Percentiles rank a stretch among this genome's conserved stretches.
Conservation (phyloP, 805 yeast species). For the Debaryomyces hansenii region DNA sequence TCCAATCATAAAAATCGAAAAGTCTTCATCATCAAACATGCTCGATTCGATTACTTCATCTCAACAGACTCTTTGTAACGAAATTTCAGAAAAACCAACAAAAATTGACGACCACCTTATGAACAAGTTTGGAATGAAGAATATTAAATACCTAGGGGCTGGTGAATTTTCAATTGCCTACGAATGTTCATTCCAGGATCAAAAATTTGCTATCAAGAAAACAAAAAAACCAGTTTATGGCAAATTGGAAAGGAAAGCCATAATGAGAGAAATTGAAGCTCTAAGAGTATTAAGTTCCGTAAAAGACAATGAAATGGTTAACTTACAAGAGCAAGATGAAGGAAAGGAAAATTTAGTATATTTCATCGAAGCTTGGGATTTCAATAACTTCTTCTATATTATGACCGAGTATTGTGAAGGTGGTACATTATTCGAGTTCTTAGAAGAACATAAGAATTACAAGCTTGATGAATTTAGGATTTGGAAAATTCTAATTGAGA, state of each 20-base stretch:
- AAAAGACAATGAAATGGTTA: constrained; percentile 31
- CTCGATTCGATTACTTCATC: constrained; percentile 19
- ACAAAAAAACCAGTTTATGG: constrained; percentile 62
- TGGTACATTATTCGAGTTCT: constrained; percentile 81
- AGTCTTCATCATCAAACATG: constrained; percentile 3
- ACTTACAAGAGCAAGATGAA: constrained; percentile 46
- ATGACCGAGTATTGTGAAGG: constrained; percentile 96
- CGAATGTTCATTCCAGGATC: constrained; percentile 67
- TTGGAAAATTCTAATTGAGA: constrained; percentile 92
- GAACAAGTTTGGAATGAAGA: constrained; percentile 49
- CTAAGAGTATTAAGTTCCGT: constrained; percentile 44
- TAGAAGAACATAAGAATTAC: constrained; percentile 70
- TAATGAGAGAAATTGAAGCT: constrained; percentile 78
- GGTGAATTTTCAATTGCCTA: constrained; percentile 93
- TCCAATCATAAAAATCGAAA: not conserved
- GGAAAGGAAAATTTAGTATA: constrained; percentile 79
- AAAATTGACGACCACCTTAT: constrained; percentile 45
- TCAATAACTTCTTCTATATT: constrained; percentile 71
- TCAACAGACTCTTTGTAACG: constrained; percentile 14
- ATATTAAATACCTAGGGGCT: constrained; percentile 69
- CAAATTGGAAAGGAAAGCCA: constrained; percentile 55
- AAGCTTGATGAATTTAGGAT: constrained; percentile 94
- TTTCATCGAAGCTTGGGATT: constrained; percentile 85
- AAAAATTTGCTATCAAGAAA: constrained; percentile 84
- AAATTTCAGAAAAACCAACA: constrained; percentile 1